A percentile compares a stretch with the other conserved stretches of the same genome.
phyloP scores from a whole-genome alignment of 805 yeast species.

The Vanderwaltozyma verrucispora region DNA sequence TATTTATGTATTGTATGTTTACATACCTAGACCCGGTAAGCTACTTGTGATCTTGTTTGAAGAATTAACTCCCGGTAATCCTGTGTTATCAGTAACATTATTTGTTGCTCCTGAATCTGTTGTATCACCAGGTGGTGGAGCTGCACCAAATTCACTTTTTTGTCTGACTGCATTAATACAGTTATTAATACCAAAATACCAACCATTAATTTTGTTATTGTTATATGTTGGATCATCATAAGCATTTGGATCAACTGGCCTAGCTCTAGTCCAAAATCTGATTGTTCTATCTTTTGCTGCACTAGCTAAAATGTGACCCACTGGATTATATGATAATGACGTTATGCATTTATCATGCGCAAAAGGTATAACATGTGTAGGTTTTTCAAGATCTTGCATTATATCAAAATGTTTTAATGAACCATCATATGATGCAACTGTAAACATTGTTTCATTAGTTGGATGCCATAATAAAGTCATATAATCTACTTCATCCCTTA shows the following conservation, averaged over 20 bases:
- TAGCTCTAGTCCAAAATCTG: slow-evolving; percentile 86
- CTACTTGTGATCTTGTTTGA: neutral
- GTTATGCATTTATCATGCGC: slow-evolving; percentile 94
- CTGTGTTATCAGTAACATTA: neutral
- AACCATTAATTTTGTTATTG: slow-evolving; percentile 46
- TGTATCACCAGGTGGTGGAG: slow-evolving; percentile 19
- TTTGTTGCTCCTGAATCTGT: neutral
- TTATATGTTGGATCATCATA: slow-evolving; percentile 77
- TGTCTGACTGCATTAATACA: slow-evolving; percentile 28
- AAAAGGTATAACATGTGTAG: slow-evolving; percentile 61
- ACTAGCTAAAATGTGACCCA: slow-evolving; percentile 83
- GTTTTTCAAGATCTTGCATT: slow-evolving; percentile 30
- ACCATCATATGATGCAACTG: slow-evolving; percentile 88
- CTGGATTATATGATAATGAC: slow-evolving; percentile 83
- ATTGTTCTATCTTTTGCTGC: slow-evolving; percentile 93
- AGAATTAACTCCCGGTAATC: neutral
- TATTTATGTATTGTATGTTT: neutral
- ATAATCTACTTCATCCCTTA: slow-evolving; percentile 77
- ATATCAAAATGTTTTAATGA: slow-evolving; percentile 62
- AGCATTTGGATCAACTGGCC: slow-evolving; percentile 80
- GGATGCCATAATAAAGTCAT: slow-evolving; percentile 92
- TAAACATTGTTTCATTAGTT: slow-evolving; percentile 61
- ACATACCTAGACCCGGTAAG: slow-evolving; percentile 3
- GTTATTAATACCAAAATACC: slow-evolving; percentile 39
- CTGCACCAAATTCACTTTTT: slow-evolving; percentile 27